Evolutionary conservation across 2,329 filamentous ascomycete species (phyloP), one percentile per base, ranked within the genome.

Genomic region (Rhynchosporium agropyri): DNA sequence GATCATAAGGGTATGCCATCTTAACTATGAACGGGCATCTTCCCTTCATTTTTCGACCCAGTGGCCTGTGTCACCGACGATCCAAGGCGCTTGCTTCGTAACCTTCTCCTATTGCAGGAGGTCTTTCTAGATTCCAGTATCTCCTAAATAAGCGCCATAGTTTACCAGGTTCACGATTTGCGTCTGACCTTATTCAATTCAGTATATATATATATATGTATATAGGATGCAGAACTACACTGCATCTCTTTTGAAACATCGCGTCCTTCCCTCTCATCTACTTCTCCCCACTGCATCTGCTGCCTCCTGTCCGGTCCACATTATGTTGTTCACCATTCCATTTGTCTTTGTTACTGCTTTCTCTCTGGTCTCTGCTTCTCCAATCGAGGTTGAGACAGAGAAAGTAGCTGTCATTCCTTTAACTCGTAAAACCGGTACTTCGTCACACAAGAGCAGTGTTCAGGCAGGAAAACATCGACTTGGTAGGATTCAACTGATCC

Each of bases 381-480:
- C 71, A 5, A 56, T 72, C 61, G 66, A 68, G 66, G 61, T 51
- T 45, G 63, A 64, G 49, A 58, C 66, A 28, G 63, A 67, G 65
- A 66, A 65, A 8, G 20, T n/a, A 10, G 49, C 65, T 29, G 63
- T 63, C 46, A 51, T 73, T 46, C 58, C 71, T 4, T 50, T 73
- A 65, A 70, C 65, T 53, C 64, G 68, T n/a, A 66, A 67, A 58
- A 55, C 61, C 62, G 71, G 65, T 49, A 64, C 68, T 62, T 68
- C 63, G 31, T 69, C 70, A 9, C 58, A 71, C 43, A 72, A 67
- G 56, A 68, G 65, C 49, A 63, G 72, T 40, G 68, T 73, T 33
- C 36, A 60, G 43, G 68, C 63, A 51, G 71, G 71, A 51, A 65
- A 68, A 9, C 64, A 69, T 51, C 70, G 70, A 55, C 63, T 73